Evolutionary conservation across 805 yeast species (phyloP), one percentile per base, ranked within the genome.

Genomic region (Helenozyma baotianmanensis): DNA sequence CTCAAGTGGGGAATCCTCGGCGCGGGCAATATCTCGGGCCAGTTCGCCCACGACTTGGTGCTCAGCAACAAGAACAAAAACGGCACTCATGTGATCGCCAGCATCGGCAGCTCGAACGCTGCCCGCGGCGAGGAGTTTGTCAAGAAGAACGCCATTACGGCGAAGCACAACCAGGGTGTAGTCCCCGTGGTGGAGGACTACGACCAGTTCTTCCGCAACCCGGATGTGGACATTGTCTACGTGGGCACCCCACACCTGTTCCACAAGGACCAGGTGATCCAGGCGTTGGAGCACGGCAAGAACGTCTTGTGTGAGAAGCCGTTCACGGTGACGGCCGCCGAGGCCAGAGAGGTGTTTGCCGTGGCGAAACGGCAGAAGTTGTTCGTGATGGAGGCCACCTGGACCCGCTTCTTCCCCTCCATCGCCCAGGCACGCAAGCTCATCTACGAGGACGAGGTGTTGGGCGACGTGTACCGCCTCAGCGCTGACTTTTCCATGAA

Each of bases 251-350:
- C 80, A 3, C 80, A 76, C 54, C 54, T 64, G 11, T 56, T 63
- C 45, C 81, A 76, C 50, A 61, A 66, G 32, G 70, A 68, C 26
- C 70, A 66, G 38, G 68, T 67, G 6, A 48, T 63, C 32, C 42
- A 51, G 27, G 72, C 76, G 7, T 53, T 75, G 33, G 48, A 58
- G 13, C 57, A 64, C 27, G 72, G 67, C 14, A 69, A 71, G 39
- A 72, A 73, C 47, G 76, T 74, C 14, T 54, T 76, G 29, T 70
- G 76, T 45, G 81, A 76, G 39, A 76, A 76, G 48, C 76, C 80
- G 6, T 55, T 74, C 42, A 67, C 76, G 2, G 63, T 76, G 31
- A 74, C 72, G 39, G 54, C 53, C 3, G 51, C 51, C 14, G 77
- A 76, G 35, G 62, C 74, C 6, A 42, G 54, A 18, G 68, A 61